Evolutionary conservation across 495 filamentous ascomycete species (phyloP).

Genomic region (Pseudevernia furfuracea): DNA sequence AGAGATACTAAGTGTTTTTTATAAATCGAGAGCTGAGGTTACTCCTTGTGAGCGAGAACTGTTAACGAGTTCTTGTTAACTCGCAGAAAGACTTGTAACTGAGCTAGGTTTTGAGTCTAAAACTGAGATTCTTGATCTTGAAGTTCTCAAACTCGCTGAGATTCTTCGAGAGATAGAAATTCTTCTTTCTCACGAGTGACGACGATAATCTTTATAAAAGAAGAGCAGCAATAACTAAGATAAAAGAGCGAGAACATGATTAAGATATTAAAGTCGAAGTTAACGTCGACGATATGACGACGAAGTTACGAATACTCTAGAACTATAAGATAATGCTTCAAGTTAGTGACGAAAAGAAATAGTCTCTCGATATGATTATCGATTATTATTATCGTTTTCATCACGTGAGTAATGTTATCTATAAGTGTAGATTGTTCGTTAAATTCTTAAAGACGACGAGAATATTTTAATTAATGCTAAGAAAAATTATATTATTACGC

Average conservation of each 20-base stretch:
- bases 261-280: background rate
- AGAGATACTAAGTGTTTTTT: background rate
- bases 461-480: background rate
- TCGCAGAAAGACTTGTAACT: background rate
- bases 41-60: too few relatives aligned
- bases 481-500: background rate
- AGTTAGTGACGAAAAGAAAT: background rate
- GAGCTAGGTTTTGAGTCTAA: background rate
- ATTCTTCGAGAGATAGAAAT: background rate
- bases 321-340: background rate
- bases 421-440: background rate
- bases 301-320: background rate
- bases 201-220: background rate
- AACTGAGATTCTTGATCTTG: background rate
- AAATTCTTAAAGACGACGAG: background rate
- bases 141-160: background rate
- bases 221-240: background rate
- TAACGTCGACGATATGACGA: background rate
- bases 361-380: background rate
- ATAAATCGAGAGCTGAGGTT: background rate
- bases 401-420: background rate
- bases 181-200: background rate
- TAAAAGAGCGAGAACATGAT: background rate
- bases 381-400: background rate
- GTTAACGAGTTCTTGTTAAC: background rate